phyloP scores from a whole-genome alignment of 495 filamentous ascomycete genomes.

The Penicillium paradoxum region DNA sequence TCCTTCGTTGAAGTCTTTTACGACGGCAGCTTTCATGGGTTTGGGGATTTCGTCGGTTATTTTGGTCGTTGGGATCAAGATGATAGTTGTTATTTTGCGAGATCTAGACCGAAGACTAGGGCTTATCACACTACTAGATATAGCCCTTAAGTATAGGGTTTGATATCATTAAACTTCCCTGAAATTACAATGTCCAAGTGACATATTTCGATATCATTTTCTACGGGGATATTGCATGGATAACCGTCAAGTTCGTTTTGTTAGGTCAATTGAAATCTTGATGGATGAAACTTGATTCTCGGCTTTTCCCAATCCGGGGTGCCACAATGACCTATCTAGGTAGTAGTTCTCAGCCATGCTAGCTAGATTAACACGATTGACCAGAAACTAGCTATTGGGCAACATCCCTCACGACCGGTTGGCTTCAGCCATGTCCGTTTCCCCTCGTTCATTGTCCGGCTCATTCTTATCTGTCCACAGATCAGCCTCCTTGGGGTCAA shows the following conservation, averaged over 20 bases:
- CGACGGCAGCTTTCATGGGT: not conserved
- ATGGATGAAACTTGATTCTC: not conserved
- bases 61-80: too few relatives aligned
- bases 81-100: not conserved
- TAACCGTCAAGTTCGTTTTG: not conserved
- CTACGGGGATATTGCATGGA: not conserved
- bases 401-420: not conserved
- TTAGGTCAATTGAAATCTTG: not conserved
- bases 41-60: too few relatives aligned
- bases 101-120: not conserved
- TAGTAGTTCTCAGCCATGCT: too few relatives aligned
- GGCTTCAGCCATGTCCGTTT: not conserved
- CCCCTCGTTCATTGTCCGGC: not conserved
- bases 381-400: not conserved
- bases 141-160: too few relatives aligned
- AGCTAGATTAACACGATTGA: not conserved
- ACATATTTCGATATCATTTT: not conserved
- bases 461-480: conserved; percentile 49
- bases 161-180: too few relatives aligned
- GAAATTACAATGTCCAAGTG: not conserved
- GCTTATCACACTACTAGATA: not conserved
- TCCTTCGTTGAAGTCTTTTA: not conserved
- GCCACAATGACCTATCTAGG: too few relatives aligned
- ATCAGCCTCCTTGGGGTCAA: conserved; percentile 54
- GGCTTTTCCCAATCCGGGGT: not conserved